Base-by-base conservation (phyloP, 768 basidiomycete genomes). In the Amanita jacksonii region DNA sequence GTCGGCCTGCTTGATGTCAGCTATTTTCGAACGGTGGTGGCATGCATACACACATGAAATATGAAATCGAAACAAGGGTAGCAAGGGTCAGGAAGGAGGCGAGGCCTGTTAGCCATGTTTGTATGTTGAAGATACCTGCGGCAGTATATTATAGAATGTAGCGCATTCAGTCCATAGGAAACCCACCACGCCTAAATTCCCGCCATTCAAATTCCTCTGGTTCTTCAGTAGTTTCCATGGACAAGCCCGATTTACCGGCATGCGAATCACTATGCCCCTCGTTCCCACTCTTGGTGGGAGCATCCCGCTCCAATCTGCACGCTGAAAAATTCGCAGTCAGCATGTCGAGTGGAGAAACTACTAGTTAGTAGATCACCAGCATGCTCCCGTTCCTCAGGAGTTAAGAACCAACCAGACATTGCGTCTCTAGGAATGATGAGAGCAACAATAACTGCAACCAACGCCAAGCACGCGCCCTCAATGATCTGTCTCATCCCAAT, bases 1-100 rank as follows among this genome's bases (percentile, higher is more conserved):
- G 81, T 82, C 0, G 82, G 83, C 19, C 77, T 78, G 41, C 10
- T 16, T 37, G 39, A 15, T 28, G 9, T 20, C 40, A 10, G 8
- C 15, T 38, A 24, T 3, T 13, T 28, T 30, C 18, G 13, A 23
- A 18, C 43, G 13, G 1, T 12, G 27, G 12, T 28, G n/a, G 12
- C 74, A 50, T 47, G 76, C 76, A 78, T 53, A 58, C 85, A 85
- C 27, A 87, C 55, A 8, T 76, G 76, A 52, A 74, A 12, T 28
- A 28, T 28, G 12, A 6, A 12, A 12, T 12, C 6, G 27, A 28
- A 28, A 28, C 7, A 12, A 79, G 5, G 76, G 27, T 28, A 12
- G 27, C 27, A 6, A 82, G 71, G 28, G 79, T 66, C 1, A 81
- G 79, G 44, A 79, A 69, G 54, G 85, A 80, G 1, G 74, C 69